Percentiles rank a stretch among this genome's conserved stretches.
Evolutionary conservation across 1,284 basidiomycete genomes (phyloP).

Genomic region (Rhodotorula sp.): DNA sequence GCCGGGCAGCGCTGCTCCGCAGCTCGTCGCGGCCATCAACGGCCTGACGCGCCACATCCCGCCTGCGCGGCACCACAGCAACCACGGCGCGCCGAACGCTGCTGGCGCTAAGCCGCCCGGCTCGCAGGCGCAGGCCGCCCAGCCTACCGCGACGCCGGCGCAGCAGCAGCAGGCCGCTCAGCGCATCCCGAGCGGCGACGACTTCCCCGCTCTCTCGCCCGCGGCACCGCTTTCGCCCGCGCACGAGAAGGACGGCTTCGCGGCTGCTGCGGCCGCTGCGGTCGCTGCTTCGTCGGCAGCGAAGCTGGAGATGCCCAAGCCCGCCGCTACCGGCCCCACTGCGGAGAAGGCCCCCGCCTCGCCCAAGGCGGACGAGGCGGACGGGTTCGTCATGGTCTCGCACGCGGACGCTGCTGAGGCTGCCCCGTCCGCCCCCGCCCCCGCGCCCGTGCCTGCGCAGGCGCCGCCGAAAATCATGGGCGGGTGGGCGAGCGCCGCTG

Average conservation of each 20-base stretch:
- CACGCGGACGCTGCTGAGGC: conserved; percentile 18
- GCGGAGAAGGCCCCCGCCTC: conserved; percentile 1
- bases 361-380: conserved; percentile 1
- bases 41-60: conserved; percentile 39
- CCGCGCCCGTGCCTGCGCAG: conserved; percentile 1
- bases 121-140: no score
- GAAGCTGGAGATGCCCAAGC: conserved; percentile 2
- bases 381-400: conserved; percentile 28
- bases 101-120: no score
- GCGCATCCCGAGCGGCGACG: conserved; percentile 36
- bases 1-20: conserved; percentile 24
- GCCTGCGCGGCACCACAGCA: conserved; percentile 11
- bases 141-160: no score
- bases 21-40: conserved; percentile 42
- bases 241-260: conserved; percentile 24
- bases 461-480: conserved; percentile 8
- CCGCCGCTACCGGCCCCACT: background rate
- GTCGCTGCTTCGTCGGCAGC: background rate
- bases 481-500: conserved; percentile 39
- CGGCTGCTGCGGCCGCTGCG: background rate
- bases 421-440: background rate
- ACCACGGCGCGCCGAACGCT: background rate
- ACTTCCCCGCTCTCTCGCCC: conserved; percentile 34
- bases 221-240: conserved; percentile 9
- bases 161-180: conserved; percentile 22